phyloP scores from a whole-genome alignment of 2,329 filamentous ascomycete species.

The Aureobasidium sp. region DNA sequence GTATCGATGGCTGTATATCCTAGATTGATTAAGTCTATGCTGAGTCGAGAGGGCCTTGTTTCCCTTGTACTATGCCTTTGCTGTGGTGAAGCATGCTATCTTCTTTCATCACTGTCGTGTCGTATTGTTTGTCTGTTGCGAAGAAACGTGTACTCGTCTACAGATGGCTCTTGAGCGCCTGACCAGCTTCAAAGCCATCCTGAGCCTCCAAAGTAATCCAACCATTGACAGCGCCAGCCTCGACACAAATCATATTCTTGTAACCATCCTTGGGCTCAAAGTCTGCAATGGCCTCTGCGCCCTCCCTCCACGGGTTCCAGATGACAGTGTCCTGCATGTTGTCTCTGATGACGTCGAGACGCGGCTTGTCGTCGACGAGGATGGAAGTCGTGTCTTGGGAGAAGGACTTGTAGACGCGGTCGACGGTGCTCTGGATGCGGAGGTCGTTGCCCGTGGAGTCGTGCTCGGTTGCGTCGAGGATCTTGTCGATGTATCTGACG shows the following conservation, averaged over 20 bases:
- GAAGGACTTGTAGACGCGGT: constrained; percentile 73
- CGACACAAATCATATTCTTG: constrained; percentile 89
- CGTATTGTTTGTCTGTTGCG: not conserved
- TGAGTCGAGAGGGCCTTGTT: not conserved
- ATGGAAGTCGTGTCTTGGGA: constrained; percentile 59
- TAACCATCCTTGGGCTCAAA: constrained; percentile 85
- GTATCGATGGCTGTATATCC: not conserved
- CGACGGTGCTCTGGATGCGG: constrained; percentile 69
- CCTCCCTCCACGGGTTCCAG: constrained; percentile 94
- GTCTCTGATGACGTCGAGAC: constrained; percentile 72
- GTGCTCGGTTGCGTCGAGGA: constrained; percentile 55
- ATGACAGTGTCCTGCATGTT: constrained; percentile 83
- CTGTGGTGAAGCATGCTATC: not conserved
- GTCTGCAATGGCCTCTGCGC: constrained; percentile 73
- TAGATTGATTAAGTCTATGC: constrained; percentile 4
- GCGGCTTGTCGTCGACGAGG: constrained; percentile 53
- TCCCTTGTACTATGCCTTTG: not conserved
- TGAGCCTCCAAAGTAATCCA: constrained; percentile 84
- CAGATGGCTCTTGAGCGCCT: constrained; percentile 40
- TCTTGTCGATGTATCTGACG: constrained; percentile 77
- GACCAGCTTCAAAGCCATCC: constrained; percentile 59
- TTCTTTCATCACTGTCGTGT: not conserved
- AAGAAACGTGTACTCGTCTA: not conserved
- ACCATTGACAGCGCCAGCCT: constrained; percentile 73
- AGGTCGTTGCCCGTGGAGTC: constrained; percentile 60